Percentiles rank a stretch among this genome's conserved stretches.
phyloP scores from a whole-genome alignment of 805 yeast genomes.

The baker's yeast (Saccharomyces cerevisiae) region DNA sequence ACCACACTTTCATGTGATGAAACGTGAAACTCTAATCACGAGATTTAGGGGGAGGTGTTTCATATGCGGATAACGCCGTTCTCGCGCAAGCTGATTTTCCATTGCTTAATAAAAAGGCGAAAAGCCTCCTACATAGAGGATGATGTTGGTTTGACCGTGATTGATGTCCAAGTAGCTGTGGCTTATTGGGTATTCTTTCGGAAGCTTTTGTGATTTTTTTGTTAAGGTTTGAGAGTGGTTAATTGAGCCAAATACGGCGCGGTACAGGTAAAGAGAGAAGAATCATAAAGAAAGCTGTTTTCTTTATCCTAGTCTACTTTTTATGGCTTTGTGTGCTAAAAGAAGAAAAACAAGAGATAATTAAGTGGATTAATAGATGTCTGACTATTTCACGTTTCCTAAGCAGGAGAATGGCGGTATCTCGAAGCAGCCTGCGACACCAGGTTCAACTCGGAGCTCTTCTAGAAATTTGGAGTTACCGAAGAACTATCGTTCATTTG shows the following conservation, averaged over 20 bases:
- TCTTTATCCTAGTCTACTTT: not conserved
- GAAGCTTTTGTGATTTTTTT: not conserved
- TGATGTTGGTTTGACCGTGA: not conserved
- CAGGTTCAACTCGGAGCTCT: not conserved
- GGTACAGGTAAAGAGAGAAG: not conserved
- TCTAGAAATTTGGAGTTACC: not conserved
- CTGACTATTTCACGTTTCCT: not conserved
- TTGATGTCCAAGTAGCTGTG: not conserved
- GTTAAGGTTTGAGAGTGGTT: not conserved
- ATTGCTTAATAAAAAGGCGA: not conserved
- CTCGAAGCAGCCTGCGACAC: not conserved
- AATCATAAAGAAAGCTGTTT: not conserved
- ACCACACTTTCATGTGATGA: not conserved
- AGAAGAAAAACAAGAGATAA: not conserved
- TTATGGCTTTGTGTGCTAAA: not conserved
- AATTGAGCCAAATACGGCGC: no score
- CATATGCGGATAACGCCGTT: not conserved
- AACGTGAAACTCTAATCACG: not conserved
- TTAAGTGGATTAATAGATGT: not conserved
- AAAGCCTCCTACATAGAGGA: not conserved
- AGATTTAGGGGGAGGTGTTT: not conserved
- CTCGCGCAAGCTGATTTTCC: not conserved
- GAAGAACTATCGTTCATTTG: not conserved
- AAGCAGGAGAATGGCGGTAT: not conserved
- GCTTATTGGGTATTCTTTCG: not conserved